Conservation (phyloP, 176 grass and related monocot species). For the Chrysopogon serrulatus region DNA sequence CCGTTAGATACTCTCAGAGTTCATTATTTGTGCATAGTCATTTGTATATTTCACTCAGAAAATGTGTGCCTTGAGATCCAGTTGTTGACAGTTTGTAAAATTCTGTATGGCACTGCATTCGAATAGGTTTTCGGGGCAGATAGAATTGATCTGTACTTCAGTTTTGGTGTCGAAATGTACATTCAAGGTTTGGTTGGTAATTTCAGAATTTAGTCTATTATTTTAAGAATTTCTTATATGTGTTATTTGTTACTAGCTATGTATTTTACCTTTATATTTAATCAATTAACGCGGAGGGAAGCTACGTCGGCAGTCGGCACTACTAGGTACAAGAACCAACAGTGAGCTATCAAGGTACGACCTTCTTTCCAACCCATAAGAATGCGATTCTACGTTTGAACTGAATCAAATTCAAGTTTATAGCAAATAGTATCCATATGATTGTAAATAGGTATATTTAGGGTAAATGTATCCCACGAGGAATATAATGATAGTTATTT, state of each 20-base stretch:
- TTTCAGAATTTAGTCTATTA: neutral
- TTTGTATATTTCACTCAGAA: constrained; percentile 30
- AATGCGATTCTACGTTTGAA: neutral
- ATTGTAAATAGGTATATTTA: neutral
- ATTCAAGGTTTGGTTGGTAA: neutral
- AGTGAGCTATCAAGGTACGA: too few relatives aligned
- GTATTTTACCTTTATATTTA: neutral
- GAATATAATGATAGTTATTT: neutral
- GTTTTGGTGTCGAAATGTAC: neutral
- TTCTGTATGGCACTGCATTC: neutral
- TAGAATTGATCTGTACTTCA: neutral
- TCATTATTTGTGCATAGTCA: constrained; percentile 20
- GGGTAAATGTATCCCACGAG: neutral
- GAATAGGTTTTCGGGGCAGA: neutral
- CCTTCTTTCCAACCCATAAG: neutral
- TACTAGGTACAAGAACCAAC: too few relatives aligned
- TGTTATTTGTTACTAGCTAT: neutral
- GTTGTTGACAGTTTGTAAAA: neutral
- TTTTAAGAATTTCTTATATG: neutral
- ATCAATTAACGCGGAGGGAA: neutral
- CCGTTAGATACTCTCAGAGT: constrained; percentile 1
- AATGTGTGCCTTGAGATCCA: constrained; percentile 2
- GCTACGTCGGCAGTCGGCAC: neutral
- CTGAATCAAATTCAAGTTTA: neutral
- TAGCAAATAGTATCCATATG: neutral